Evolutionary conservation across 345 rosid genomes (phyloP).

Genomic region (Linum lewisii): DNA sequence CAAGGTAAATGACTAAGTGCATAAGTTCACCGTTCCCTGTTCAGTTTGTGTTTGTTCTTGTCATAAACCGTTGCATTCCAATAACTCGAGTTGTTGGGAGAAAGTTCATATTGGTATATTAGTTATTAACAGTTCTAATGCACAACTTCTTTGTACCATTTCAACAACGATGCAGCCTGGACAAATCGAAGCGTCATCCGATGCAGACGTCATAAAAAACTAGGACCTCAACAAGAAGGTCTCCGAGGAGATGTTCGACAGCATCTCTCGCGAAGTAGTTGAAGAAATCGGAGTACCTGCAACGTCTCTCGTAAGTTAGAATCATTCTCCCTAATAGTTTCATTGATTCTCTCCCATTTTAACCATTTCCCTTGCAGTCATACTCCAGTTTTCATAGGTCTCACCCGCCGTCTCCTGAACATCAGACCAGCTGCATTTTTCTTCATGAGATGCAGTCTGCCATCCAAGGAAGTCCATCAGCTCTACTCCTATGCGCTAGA

Average conservation of each 20-base stretch:
- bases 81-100: too few relatives aligned
- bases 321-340: too few relatives aligned
- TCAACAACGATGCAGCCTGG: slow-evolving; percentile 48
- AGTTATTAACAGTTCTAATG: too few relatives aligned
- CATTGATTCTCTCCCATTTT: too few relatives aligned
- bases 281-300: slow-evolving; percentile 89
- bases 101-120: too few relatives aligned
- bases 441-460: slow-evolving; percentile 58
- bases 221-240: slow-evolving; percentile 39
- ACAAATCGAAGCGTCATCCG: slow-evolving; percentile 42
- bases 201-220: slow-evolving; percentile 19
- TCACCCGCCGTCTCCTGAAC: slow-evolving; percentile 65
- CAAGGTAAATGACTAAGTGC: too few relatives aligned
- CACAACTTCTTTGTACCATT: too few relatives aligned
- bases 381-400: slow-evolving; percentile 57
- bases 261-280: slow-evolving; percentile 66
- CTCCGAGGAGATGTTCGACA: slow-evolving; percentile 68
- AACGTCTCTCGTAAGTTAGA: slow-evolving; percentile 57
- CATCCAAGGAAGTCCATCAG: slow-evolving; percentile 57
- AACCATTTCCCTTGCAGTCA: slow-evolving; percentile 51
- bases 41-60: too few relatives aligned
- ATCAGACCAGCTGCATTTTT: slow-evolving; percentile 82
- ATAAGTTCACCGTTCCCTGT: too few relatives aligned
- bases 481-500: slow-evolving; percentile 66
- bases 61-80: too few relatives aligned